phyloP scores from a whole-genome alignment of 2,329 filamentous ascomycete genomes.

The Hypoxylon rubiginosum region DNA sequence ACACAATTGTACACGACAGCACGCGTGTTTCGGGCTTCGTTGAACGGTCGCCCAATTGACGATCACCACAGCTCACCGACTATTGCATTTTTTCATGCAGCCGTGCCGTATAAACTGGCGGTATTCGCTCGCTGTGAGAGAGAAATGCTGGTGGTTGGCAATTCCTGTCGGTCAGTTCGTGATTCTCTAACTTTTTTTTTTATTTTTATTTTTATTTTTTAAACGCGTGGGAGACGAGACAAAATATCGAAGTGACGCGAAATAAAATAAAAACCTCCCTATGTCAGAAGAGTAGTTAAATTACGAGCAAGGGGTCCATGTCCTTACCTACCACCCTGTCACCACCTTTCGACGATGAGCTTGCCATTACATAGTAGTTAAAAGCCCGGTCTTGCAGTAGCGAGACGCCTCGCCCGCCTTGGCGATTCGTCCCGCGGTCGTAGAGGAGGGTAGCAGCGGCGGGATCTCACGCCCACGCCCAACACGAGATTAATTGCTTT shows the following conservation, averaged over 20 bases:
- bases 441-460: slow-evolving; percentile 38
- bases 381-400: slow-evolving; percentile 29
- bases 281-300: slow-evolving; percentile 19
- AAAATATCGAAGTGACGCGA: slow-evolving; percentile 25
- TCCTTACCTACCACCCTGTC: slow-evolving; percentile 4
- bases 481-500: slow-evolving; percentile 37
- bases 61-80: slow-evolving; percentile 38
- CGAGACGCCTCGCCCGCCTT: slow-evolving; percentile 40
- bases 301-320: slow-evolving; percentile 30
- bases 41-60: slow-evolving; percentile 28
- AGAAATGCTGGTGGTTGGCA: slow-evolving; percentile 8
- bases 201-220: not conserved
- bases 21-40: slow-evolving; percentile 35
- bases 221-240: slow-evolving; percentile 1
- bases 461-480: slow-evolving; percentile 33
- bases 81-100: slow-evolving; percentile 17
- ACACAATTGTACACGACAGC: slow-evolving; percentile 28
- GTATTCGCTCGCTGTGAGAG: slow-evolving; percentile 4
- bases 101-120: slow-evolving; percentile 7
- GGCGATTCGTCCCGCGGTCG: slow-evolving; percentile 35
- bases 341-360: slow-evolving; percentile 11
- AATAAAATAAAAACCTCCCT: not conserved
- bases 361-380: too few species aligned
- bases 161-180: not conserved
- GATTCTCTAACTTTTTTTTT: not conserved